phyloP scores from a whole-genome alignment of 441 rosid species.

The Erodium chrysanthum region DNA sequence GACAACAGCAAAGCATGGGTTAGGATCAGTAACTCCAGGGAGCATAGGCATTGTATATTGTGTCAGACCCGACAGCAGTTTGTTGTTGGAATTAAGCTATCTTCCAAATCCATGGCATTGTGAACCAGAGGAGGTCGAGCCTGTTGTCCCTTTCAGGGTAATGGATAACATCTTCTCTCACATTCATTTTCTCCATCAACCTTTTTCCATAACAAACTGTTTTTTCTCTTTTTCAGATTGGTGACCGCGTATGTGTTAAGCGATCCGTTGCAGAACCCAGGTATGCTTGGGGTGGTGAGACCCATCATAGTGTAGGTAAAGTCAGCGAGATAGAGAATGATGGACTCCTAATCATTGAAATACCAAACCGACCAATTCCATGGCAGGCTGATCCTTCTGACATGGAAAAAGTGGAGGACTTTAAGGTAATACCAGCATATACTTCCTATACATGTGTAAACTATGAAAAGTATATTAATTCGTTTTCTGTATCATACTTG shows the following conservation, averaged over 20 bases:
- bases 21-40: conserved; percentile 92
- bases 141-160: conserved; percentile 87
- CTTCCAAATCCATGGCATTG: conserved; percentile 92
- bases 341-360: conserved; percentile 87
- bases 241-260: conserved; percentile 88
- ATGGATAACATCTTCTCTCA: conserved; percentile 2
- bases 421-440: conserved; percentile 47
- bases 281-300: conserved; percentile 99
- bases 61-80: conserved; percentile 91
- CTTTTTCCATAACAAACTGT: not conserved
- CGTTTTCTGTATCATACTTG: conserved; percentile 8
- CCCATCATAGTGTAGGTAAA: conserved; percentile 96
- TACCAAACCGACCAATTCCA: conserved; percentile 74
- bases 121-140: conserved; percentile 99
- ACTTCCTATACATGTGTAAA: not conserved
- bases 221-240: conserved; percentile 49
- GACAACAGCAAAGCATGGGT: conserved; percentile 89
- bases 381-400: conserved; percentile 99
- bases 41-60: conserved; percentile 94
- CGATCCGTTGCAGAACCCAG: conserved; percentile 99
- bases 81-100: conserved; percentile 81
- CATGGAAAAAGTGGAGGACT: conserved; percentile 97
- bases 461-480: not conserved
- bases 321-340: conserved; percentile 87
- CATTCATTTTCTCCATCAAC: not conserved